A percentile compares a stretch with the other conserved stretches of the same genome.
phyloP scores from a whole-genome alignment of 2,329 filamentous ascomycete species.

The Curvularia sp. region DNA sequence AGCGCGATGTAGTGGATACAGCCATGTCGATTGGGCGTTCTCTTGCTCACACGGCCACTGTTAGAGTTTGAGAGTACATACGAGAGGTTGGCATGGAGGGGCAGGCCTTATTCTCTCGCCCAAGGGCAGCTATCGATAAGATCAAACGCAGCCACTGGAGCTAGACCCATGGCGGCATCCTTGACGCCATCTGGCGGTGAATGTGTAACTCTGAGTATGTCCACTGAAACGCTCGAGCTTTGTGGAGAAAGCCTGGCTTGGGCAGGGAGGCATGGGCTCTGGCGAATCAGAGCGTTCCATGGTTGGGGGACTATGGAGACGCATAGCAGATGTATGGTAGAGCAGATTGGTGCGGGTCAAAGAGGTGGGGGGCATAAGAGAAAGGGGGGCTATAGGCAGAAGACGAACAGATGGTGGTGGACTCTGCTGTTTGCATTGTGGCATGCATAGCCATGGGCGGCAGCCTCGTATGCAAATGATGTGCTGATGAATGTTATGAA shows the following conservation, averaged over 20 bases:
- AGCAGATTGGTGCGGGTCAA: conserved; percentile 10
- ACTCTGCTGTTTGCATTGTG: conserved; percentile 5
- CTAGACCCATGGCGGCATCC: conserved; percentile 1
- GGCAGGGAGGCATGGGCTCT: conserved; percentile 8
- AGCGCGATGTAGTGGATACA: conserved; percentile 4
- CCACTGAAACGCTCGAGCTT: conserved; percentile 25
- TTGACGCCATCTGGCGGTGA: conserved; percentile 25
- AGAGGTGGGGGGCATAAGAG: conserved; percentile 1
- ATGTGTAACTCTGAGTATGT: conserved; percentile 20
- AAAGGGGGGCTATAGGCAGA: conserved; percentile 3
- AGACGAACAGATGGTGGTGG: background rate
- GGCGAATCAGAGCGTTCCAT: conserved; percentile 11
- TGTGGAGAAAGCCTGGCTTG: conserved; percentile 23
- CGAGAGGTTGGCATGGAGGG: conserved; percentile 17
- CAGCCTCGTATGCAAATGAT: conserved; percentile 3
- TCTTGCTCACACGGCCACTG: conserved; percentile 14
- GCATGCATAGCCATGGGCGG: conserved; percentile 8
- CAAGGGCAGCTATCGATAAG: conserved; percentile 21
- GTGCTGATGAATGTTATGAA: conserved; percentile 6
- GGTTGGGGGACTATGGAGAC: background rate
- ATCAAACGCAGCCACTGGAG: background rate
- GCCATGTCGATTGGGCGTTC: conserved; percentile 13
- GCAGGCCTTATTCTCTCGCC: conserved; percentile 10
- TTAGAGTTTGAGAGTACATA: conserved; percentile 17
- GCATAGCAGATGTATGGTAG: conserved; percentile 1